Evolutionary conservation across 2,329 filamentous ascomycete genomes (phyloP).

Genomic region (Taxawa tesnikishii): DNA sequence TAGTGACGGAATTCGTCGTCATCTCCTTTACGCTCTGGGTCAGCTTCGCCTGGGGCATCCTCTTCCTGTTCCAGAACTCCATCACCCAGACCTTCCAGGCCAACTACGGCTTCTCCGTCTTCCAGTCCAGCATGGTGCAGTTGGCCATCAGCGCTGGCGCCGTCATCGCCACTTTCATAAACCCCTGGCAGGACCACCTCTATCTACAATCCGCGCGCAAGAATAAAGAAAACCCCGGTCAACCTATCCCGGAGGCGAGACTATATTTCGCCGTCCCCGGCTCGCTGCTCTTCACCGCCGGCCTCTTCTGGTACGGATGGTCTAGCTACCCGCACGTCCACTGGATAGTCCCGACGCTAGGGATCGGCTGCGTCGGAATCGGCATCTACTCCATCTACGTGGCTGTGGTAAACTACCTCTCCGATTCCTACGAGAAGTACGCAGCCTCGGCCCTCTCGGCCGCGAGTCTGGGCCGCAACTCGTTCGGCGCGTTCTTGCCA

Average conservation of each 20-base stretch:
- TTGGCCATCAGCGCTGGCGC: slow-evolving; percentile 28
- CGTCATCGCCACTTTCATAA: slow-evolving; percentile 23
- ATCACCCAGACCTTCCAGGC: slow-evolving; percentile 25
- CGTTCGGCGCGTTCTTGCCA: slow-evolving; percentile 32
- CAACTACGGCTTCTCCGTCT: slow-evolving; percentile 23
- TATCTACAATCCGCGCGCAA: slow-evolving; percentile 22
- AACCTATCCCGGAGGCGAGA: slow-evolving; percentile 26
- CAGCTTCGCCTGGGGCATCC: slow-evolving; percentile 28
- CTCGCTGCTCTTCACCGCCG: slow-evolving; percentile 35
- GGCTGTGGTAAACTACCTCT: slow-evolving; percentile 83
- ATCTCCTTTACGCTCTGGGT: slow-evolving; percentile 26
- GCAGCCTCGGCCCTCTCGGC: slow-evolving; percentile 77
- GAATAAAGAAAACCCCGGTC: slow-evolving; percentile 15
- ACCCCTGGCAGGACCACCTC: slow-evolving; percentile 24
- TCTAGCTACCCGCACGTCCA: slow-evolving; percentile 48
- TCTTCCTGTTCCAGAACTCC: slow-evolving; percentile 33
- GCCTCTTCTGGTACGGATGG: slow-evolving; percentile 73
- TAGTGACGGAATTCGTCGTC: slow-evolving; percentile 14
- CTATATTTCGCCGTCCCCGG: slow-evolving; percentile 24
- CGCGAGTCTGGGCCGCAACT: slow-evolving; percentile 25
- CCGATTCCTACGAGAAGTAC: slow-evolving; percentile 75
- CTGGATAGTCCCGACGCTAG: slow-evolving; percentile 62
- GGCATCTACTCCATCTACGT: slow-evolving; percentile 81
- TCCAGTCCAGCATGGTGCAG: slow-evolving; percentile 28
- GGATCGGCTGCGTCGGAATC: slow-evolving; percentile 63